Base-by-base conservation (phyloP, 2,329 filamentous ascomycete genomes). In the Tympanopsis confertula region DNA sequence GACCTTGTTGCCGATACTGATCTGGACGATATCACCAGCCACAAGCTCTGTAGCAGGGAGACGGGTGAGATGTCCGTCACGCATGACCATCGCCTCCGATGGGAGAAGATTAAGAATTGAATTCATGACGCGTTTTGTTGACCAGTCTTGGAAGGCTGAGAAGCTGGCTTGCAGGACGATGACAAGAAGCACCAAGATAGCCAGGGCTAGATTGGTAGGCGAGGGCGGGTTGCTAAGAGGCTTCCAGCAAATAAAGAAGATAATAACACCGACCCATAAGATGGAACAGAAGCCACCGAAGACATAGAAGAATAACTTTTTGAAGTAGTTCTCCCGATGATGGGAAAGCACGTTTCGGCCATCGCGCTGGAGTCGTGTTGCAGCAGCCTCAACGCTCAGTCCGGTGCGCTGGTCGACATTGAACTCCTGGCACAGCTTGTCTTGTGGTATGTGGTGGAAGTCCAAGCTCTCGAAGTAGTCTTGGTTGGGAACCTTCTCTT, bases 231-330 rank as follows among this genome's bases (percentile, higher is more conserved):
- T 48, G 44, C 63, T 63, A 35, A 68, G 51, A n/a, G 65, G 64
- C 14, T 50, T 44, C 64, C 65, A 68, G 47, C 62, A 66, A 42
- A 68, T 46, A 44, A 67, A 67, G 54, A 67, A 66, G 47, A 67
- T 53, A 43, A 67, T 54, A 36, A 62, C 61, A 14, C 61, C 64
- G 24, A 66, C 46, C 63, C 62, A 67, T 12, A 67, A 54, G 17
- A 67, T 53, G 1, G 62, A 65, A 36, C 63, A 66, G 47, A 67
- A 67, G 33, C 64, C 64, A 24, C 63, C 63, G 45, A 67, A 67
- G 40, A 67, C 42, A 41, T 66, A 68, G 4, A 47, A 42, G 5
- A 64, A 45, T 1, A 63, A 50, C 42, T 62, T 61, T 43, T 57
- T 60, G 40, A 51, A 42, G 44, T 66, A 63, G 47, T 65, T 65